Base-by-base conservation (phyloP, 306 rosid species). In the Pterocarpus santalinus region DNA sequence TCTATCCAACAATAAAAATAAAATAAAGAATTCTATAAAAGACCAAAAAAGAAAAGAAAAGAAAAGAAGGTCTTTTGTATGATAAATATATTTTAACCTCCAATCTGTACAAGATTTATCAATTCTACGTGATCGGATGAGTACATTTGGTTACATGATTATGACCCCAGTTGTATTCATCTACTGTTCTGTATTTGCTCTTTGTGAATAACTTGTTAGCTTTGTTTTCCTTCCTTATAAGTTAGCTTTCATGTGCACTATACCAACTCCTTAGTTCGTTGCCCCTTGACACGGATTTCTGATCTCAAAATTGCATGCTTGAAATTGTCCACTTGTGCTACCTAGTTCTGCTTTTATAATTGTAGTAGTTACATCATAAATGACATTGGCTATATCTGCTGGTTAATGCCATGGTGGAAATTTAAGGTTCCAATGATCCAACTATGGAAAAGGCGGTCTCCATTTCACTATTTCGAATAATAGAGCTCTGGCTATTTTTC, bases 211-310 rank as follows among this genome's bases (percentile, higher is more conserved):
- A 39, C 39, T 71, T 53, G 56, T 1, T 55, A 52, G 60, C 60
- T 17, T 62, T 80, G 57, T 36, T 81, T 70, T 47, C 60, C 82
- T 62, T 82, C 68, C 73, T 51, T 62, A 28, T 69, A 22, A 69
- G 72, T 73, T 49, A 61, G 78, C 43, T 76, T 70, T 70, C 12
- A n/a, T 11, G 69, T 33, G 52, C 67, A 63, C 56, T 52, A 38
- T 72, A 33, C 41, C 28, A 8, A 64, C 58, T 6, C 43, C n/a
- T 3, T 30, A 55, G 62, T 66, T 65, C 41, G 12, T 53, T 43
- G 69, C 14, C 69, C 65, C 76, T 66, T 22, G 63, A 3, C 34
- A 34, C 55, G 17, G 64, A 34, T 63, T 57, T 52, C 69, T 70
- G 74, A 77, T 63, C 63, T 34, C 49, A 8, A 52, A 52, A 8